Conservation (phyloP, 768 basidiomycete species). For the Gloeostereum incarnatum region DNA sequence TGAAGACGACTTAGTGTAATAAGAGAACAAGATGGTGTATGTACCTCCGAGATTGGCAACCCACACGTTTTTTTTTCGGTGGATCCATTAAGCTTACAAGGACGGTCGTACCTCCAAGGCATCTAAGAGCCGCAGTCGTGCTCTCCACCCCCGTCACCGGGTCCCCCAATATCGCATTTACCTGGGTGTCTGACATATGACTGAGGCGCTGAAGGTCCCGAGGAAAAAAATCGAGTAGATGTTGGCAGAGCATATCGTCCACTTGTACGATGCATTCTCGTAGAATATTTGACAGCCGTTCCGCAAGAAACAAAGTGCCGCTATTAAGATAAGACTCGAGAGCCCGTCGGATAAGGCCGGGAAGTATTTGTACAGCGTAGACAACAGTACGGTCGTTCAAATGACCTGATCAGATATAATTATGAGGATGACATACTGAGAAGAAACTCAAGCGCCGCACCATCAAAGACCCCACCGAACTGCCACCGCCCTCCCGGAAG, state of each 20-base stretch:
- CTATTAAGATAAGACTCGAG: slow-evolving; percentile 15
- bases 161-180: slow-evolving; percentile 7
- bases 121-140: slow-evolving; percentile 13
- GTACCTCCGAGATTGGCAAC: slow-evolving; percentile 42
- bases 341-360: slow-evolving; percentile 26
- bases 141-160: slow-evolving; percentile 4
- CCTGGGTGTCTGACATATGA: slow-evolving; percentile 7
- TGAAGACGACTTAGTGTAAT: not conserved
- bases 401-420: slow-evolving; percentile 24
- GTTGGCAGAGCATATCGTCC: slow-evolving; percentile 33
- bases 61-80: slow-evolving; percentile 40
- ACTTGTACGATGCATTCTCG: slow-evolving; percentile 25
- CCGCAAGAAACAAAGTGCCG: slow-evolving; percentile 13
- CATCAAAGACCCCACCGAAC: slow-evolving; percentile 26
- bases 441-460: slow-evolving; percentile 19
- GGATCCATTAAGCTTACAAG: slow-evolving; percentile 47
- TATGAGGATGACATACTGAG: not conserved
- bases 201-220: slow-evolving; percentile 11
- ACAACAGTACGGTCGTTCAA: slow-evolving; percentile 39
- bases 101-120: slow-evolving; percentile 46
- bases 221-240: slow-evolving; percentile 35
- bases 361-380: slow-evolving; percentile 28
- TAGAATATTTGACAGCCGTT: slow-evolving; percentile 27
- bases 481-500: slow-evolving; percentile 21
- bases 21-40: slow-evolving; percentile 2